Evolutionary conservation across 2,329 filamentous ascomycete species (phyloP).

Genomic region (Tolypocladium endophyticum): DNA sequence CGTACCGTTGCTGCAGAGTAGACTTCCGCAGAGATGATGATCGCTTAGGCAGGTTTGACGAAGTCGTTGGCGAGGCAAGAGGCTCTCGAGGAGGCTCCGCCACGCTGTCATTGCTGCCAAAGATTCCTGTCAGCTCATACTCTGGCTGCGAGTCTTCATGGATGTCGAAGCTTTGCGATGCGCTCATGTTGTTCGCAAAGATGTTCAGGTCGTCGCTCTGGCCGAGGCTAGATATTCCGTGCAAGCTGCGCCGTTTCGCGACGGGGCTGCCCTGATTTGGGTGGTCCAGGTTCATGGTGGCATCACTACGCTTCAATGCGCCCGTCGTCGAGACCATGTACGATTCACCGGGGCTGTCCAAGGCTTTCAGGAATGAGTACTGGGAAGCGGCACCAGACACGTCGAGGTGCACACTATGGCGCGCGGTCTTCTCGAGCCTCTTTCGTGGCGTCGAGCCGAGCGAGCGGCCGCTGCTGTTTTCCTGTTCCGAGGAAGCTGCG

Average conservation of each 20-base stretch:
- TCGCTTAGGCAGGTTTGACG: conserved; percentile 50
- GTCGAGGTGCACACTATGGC: conserved; percentile 49
- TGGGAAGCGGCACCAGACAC: conserved; percentile 39
- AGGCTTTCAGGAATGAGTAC: conserved; percentile 37
- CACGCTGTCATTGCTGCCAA: conserved; percentile 6
- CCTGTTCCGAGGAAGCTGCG: conserved; percentile 28
- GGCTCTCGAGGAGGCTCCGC: conserved; percentile 26
- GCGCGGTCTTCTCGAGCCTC: conserved; percentile 32
- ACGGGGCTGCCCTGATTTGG: conserved; percentile 72
- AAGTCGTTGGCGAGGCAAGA: conserved; percentile 32
- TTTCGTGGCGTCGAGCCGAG: conserved; percentile 18
- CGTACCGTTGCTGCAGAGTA: conserved; percentile 74
- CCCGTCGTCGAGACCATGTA: conserved; percentile 43
- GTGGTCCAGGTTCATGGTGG: conserved; percentile 78
- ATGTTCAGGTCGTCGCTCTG: conserved; percentile 55
- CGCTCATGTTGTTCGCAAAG: conserved; percentile 50
- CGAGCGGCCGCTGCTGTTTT: conserved; percentile 28
- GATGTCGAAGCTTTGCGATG: conserved; percentile 38
- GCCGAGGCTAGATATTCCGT: conserved; percentile 57
- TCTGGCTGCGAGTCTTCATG: conserved; percentile 38
- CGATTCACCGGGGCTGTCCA: conserved; percentile 29
- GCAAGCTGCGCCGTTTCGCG: conserved; percentile 81
- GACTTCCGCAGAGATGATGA: conserved; percentile 75
- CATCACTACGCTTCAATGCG: conserved; percentile 85
- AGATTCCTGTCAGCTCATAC: conserved; percentile 39